Evolutionary conservation across 352 stramenopile species (phyloP).

Genomic region (Phytophthora crassamura): DNA sequence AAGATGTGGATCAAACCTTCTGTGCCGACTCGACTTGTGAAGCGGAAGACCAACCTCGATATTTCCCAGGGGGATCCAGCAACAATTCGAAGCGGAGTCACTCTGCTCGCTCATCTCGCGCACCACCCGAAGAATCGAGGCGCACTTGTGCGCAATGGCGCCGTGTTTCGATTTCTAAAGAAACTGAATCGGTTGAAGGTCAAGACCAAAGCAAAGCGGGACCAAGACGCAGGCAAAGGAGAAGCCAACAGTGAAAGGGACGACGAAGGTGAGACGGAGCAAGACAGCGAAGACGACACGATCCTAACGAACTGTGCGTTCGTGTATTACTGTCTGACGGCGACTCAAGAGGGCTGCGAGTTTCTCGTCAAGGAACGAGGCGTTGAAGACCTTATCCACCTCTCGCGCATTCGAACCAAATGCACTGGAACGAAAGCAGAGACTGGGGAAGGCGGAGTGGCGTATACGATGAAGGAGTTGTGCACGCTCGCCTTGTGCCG

Average conservation of each 20-base stretch:
- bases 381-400: slow-evolving; percentile 75
- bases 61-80: slow-evolving; percentile 34
- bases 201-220: slow-evolving; percentile 20
- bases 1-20: slow-evolving; percentile 35
- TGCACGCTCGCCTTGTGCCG: slow-evolving; percentile 76
- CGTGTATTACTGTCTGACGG: slow-evolving; percentile 70
- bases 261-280: slow-evolving; percentile 27
- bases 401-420: slow-evolving; percentile 56
- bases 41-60: slow-evolving; percentile 33
- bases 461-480: slow-evolving; percentile 64
- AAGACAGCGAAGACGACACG: slow-evolving; percentile 39
- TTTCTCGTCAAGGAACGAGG: slow-evolving; percentile 74
- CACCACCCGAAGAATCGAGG: slow-evolving; percentile 61
- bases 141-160: slow-evolving; percentile 58
- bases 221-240: neutral
- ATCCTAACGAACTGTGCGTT: slow-evolving; percentile 77
- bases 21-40: slow-evolving; percentile 11
- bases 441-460: neutral
- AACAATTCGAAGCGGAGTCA: slow-evolving; percentile 57
- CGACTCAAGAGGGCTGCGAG: slow-evolving; percentile 74
- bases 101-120: slow-evolving; percentile 68
- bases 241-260: slow-evolving; percentile 12
- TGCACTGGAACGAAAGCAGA: slow-evolving; percentile 22
- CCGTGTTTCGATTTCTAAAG: slow-evolving; percentile 66
- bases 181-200: slow-evolving; percentile 48